Conservation (phyloP, 306 rosid species). For the Spatholobus suberectus region DNA sequence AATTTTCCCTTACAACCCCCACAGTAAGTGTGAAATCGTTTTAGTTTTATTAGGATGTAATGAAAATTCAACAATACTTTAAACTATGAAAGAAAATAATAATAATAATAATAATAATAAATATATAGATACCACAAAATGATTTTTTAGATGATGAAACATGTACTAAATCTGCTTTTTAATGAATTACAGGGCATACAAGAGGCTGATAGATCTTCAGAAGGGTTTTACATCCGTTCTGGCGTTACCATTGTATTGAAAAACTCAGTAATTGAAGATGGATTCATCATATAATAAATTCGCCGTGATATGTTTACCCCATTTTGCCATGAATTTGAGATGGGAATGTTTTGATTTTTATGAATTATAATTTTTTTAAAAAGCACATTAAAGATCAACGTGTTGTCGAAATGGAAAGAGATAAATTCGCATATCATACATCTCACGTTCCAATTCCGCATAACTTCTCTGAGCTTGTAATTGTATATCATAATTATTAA, state of each 20-base stretch:
- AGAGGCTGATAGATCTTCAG: constrained; percentile 89
- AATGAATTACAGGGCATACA: constrained; percentile 74
- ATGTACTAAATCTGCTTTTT: constrained; percentile 23
- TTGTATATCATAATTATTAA: constrained; percentile 7
- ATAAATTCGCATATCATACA: constrained; percentile 15
- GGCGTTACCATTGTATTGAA: constrained; percentile 74
- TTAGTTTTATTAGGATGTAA: not conserved
- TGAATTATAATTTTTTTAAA: not conserved
- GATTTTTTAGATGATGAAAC: constrained; percentile 14
- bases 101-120: not conserved
- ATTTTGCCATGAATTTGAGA: constrained; percentile 42
- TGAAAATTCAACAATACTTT: not conserved
- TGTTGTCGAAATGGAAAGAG: not conserved
- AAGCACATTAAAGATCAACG: not conserved
- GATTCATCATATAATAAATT: constrained; percentile 57
- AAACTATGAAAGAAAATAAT: not conserved
- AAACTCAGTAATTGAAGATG: constrained; percentile 74
- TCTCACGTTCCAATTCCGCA: constrained; percentile 6
- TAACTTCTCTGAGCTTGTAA: not conserved
- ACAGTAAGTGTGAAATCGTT: not conserved
- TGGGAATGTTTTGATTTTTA: constrained; percentile 28
- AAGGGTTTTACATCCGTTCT: constrained; percentile 92
- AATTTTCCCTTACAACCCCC: not conserved
- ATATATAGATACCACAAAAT: not conserved
- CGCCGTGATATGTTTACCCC: constrained; percentile 4